These are phyloP conservation scores for Rhodotorula paludigena DNA, from an alignment of 768 basidiomycete genomes.

Conservation along the genomic window DNA sequence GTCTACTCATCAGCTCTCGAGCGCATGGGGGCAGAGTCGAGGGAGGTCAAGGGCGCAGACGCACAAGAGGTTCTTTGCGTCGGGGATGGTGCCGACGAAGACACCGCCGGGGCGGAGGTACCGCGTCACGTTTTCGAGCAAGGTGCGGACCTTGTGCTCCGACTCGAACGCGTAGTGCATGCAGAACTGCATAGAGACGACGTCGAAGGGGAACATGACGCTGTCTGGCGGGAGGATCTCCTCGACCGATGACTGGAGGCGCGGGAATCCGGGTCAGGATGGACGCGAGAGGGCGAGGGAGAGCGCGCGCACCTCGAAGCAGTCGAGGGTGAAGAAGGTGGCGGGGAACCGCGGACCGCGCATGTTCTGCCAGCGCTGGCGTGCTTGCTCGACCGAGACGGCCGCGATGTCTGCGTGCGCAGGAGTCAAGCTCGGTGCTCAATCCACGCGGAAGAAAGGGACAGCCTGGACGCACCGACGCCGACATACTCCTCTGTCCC, in stretches of 20 bases:
- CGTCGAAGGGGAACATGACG: conserved; percentile 64
- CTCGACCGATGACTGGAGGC: conserved; percentile 53
- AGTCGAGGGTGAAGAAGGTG: conserved; percentile 78
- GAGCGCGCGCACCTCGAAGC: conserved; percentile 58
- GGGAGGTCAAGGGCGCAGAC: conserved; percentile 47
- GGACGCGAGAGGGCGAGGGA: not conserved
- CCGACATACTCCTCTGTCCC: conserved; percentile 71
- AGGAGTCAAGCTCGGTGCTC: not conserved
- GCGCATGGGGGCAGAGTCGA: not conserved
- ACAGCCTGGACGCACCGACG: conserved; percentile 67
- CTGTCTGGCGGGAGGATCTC: conserved; percentile 55
- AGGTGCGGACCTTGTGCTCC: conserved; percentile 74
- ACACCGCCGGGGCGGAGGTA: conserved; percentile 76
- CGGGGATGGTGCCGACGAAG: conserved; percentile 97
- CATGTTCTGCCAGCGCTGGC: conserved; percentile 58
- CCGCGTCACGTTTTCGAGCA: conserved; percentile 82
- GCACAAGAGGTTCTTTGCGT: conserved; percentile 75
- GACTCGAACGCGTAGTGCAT: conserved; percentile 99
- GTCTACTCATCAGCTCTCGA: not conserved
- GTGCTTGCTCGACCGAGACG: conserved; percentile 84
- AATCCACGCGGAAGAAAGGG: not conserved
- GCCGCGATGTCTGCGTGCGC: conserved; percentile 62
- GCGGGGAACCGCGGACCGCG: conserved; percentile 63
- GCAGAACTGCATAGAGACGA: conserved; percentile 98
- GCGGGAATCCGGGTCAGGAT: not conserved